A percentile compares a stretch with the other conserved stretches of the same genome.
Evolutionary conservation across 306 rosid genomes (phyloP).

Genomic region (Prunus salicina): DNA sequence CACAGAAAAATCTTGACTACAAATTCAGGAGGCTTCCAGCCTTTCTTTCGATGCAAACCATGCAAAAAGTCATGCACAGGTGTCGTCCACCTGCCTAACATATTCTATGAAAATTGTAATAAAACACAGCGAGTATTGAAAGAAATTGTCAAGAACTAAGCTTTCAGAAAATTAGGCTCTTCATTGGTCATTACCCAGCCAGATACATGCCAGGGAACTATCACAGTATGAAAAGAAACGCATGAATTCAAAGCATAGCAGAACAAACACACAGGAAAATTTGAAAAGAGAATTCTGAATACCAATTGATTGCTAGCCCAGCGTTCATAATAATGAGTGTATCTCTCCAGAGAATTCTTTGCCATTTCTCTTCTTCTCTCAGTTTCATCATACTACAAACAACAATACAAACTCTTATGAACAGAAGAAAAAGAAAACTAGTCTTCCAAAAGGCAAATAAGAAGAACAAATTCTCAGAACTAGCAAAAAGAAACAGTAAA

Average conservation of each 20-base stretch:
- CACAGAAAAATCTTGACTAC: neutral
- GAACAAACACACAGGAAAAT: neutral
- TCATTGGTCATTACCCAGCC: neutral
- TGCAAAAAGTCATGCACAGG: neutral
- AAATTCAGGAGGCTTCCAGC: neutral
- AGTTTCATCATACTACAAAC: constrained; percentile 45
- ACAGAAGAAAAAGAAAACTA: neutral
- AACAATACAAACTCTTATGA: neutral
- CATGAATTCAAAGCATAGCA: neutral
- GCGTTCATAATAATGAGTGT: constrained; percentile 94
- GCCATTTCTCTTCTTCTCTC: constrained; percentile 94
- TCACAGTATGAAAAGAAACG: neutral
- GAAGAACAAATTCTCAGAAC: neutral
- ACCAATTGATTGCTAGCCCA: constrained; percentile 96
- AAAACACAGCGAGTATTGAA: neutral
- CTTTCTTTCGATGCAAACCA: neutral
- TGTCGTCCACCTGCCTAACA: neutral
- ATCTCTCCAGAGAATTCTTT: constrained; percentile 84
- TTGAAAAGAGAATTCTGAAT: constrained; percentile 19
- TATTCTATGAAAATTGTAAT: neutral
- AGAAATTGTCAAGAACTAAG: neutral
- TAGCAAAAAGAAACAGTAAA: neutral
- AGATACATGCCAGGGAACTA: neutral
- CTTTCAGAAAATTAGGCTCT: neutral
- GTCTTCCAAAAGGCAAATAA: neutral